These are phyloP conservation scores for Dothideomycetes sp. DNA, from an alignment of 2,329 filamentous ascomycete species.

Conservation along the genomic window DNA sequence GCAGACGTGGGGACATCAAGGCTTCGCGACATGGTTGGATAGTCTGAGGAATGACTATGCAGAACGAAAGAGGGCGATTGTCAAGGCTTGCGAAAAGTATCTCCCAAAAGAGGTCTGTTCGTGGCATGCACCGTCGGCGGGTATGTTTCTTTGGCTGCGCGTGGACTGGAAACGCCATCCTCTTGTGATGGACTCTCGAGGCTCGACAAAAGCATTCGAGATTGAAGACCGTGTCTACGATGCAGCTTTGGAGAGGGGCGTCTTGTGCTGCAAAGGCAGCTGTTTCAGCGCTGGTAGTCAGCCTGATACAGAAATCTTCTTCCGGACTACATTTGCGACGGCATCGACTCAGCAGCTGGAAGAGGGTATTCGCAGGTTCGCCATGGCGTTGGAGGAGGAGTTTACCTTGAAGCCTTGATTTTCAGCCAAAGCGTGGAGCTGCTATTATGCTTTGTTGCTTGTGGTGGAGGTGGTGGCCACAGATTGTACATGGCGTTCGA, in stretches of 20 bases:
- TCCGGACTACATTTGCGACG: background rate
- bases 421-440: no score
- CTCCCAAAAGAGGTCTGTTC: constrained; percentile 14
- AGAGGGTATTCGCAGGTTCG: background rate
- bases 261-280: background rate
- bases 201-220: background rate
- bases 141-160: constrained; percentile 19
- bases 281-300: background rate
- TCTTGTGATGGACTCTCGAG: no score
- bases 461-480: no score
- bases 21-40: constrained; percentile 19
- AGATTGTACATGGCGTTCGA: no score
- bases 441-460: no score
- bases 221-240: background rate
- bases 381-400: background rate
- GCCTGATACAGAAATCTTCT: background rate
- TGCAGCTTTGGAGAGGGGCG: background rate
- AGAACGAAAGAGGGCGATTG: constrained; percentile 14
- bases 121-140: constrained; percentile 14
- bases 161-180: background rate
- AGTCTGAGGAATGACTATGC: constrained; percentile 16
- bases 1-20: constrained; percentile 20
- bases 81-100: constrained; percentile 17
- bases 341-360: background rate
- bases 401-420: background rate